Evolutionary conservation across 768 basidiomycete genomes (phyloP).

Genomic region (Peribolospora baueri): DNA sequence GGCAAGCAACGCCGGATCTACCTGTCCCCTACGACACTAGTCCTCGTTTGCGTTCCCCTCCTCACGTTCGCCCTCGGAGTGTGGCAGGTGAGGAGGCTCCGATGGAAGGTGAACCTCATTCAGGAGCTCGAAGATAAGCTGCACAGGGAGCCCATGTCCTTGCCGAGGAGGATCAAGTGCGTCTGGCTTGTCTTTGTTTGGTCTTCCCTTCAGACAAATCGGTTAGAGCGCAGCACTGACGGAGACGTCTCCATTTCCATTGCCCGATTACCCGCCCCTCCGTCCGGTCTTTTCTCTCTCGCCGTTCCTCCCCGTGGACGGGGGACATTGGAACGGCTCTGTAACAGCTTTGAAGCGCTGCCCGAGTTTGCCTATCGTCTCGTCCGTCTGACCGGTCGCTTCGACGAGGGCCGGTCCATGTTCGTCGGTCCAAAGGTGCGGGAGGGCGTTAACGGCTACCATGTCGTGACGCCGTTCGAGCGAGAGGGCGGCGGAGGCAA

Average conservation of each 20-base stretch:
- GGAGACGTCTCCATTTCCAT: background rate
- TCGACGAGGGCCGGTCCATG: conserved; percentile 56
- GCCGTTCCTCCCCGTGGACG: conserved; percentile 16
- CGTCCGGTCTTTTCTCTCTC: conserved; percentile 2
- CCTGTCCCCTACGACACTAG: too few relatives aligned
- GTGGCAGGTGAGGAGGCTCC: conserved; percentile 79
- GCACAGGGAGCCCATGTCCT: conserved; percentile 42
- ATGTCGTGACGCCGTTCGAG: conserved; percentile 64
- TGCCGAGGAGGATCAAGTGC: conserved; percentile 73
- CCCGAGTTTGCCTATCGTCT: conserved; percentile 77
- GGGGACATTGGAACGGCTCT: too few relatives aligned
- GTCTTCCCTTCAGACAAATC: background rate
- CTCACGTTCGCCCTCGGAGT: conserved; percentile 72
- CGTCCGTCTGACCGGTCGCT: conserved; percentile 49
- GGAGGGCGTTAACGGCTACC: conserved; percentile 66
- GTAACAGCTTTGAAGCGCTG: conserved; percentile 37
- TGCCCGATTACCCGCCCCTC: conserved; percentile 3
- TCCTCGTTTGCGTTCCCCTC: conserved; percentile 27
- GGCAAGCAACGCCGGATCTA: too few relatives aligned
- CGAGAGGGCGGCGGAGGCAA: conserved; percentile 43
- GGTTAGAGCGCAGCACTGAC: background rate
- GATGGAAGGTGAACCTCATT: conserved; percentile 86
- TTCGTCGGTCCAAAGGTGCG: conserved; percentile 63
- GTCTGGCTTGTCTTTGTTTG: conserved; percentile 14
- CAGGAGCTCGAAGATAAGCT: conserved; percentile 83